Conservation (phyloP, 2,329 filamentous ascomycete species). For the Sordariomycetes sp. region DNA sequence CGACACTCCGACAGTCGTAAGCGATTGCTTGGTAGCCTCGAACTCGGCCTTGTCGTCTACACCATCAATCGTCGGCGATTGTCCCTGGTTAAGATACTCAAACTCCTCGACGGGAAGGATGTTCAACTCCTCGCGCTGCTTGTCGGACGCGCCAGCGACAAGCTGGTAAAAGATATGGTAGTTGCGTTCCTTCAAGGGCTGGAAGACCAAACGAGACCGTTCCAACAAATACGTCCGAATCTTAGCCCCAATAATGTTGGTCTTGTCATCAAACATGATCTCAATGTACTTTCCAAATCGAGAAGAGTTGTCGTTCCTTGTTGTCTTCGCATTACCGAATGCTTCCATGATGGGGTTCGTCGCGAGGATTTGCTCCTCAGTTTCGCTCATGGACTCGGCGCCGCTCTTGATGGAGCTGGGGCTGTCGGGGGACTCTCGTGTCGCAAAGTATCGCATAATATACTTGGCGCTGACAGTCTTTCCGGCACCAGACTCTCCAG, state of each 20-base stretch:
- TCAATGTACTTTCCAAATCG: conserved; percentile 99
- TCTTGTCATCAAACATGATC: conserved; percentile 95
- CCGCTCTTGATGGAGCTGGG: conserved; percentile 68
- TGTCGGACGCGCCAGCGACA: conserved; percentile 80
- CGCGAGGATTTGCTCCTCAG: conserved; percentile 94
- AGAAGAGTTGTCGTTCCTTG: conserved; percentile 97
- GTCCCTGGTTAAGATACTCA: conserved; percentile 93
- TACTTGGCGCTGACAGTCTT: conserved; percentile 99
- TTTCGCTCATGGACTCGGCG: conserved; percentile 83
- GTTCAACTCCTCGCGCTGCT: conserved; percentile 70
- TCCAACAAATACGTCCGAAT: conserved; percentile 94
- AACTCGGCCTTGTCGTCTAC: conserved; percentile 96
- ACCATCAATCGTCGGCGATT: conserved; percentile 81
- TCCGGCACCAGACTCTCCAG: conserved; percentile 94
- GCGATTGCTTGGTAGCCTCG: conserved; percentile 73
- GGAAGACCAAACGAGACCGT: conserved; percentile 91
- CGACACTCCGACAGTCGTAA: conserved; percentile 79
- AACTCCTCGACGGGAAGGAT: conserved; percentile 82
- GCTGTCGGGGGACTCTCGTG: conserved; percentile 86
- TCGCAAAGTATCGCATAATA: conserved; percentile 99
- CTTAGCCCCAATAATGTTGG: conserved; percentile 95
- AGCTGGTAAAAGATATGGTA: conserved; percentile 99
- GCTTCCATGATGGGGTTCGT: conserved; percentile 99
- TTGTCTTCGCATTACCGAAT: conserved; percentile 99
- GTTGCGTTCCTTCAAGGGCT: conserved; percentile 94